phyloP scores from a whole-genome alignment of 2,329 filamentous ascomycete species.

The Ascochyta rabiei region DNA sequence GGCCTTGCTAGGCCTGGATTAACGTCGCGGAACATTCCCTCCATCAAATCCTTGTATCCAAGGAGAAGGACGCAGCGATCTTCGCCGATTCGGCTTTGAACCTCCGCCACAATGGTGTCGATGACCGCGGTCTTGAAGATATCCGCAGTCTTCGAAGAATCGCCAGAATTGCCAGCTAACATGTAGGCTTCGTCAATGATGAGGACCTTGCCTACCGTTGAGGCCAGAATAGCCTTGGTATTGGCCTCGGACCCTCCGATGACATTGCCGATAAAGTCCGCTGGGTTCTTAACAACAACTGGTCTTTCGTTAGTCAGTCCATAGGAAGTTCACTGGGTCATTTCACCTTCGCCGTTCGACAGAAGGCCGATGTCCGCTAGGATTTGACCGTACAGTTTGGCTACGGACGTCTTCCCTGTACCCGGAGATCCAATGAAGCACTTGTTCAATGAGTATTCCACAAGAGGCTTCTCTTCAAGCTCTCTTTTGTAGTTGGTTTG shows the following conservation, averaged over 20 bases:
- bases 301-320: constrained; percentile 7
- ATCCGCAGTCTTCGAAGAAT: constrained; percentile 45
- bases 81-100: constrained; percentile 72
- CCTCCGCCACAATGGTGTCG: constrained; percentile 75
- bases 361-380: constrained; percentile 71
- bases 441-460: constrained; percentile 69
- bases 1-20: constrained; percentile 71
- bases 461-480: constrained; percentile 62
- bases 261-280: constrained; percentile 71
- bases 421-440: constrained; percentile 75
- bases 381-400: constrained; percentile 73
- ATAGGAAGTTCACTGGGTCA: no score
- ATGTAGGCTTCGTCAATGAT: constrained; percentile 83
- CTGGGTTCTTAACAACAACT: constrained; percentile 74
- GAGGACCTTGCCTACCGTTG: constrained; percentile 73
- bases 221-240: constrained; percentile 73
- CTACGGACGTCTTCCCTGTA: constrained; percentile 78
- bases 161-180: constrained; percentile 51
- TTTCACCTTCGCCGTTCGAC: constrained; percentile 69
- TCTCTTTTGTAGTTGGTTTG: constrained; percentile 70
- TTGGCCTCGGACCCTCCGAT: constrained; percentile 72
- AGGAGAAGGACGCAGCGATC: constrained; percentile 75
- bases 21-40: constrained; percentile 73
- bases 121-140: constrained; percentile 68
- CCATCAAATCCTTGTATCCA: constrained; percentile 73